These are phyloP conservation scores for Tylopilus sp. DNA, from an alignment of 768 basidiomycete species.

Conservation along the genomic window DNA sequence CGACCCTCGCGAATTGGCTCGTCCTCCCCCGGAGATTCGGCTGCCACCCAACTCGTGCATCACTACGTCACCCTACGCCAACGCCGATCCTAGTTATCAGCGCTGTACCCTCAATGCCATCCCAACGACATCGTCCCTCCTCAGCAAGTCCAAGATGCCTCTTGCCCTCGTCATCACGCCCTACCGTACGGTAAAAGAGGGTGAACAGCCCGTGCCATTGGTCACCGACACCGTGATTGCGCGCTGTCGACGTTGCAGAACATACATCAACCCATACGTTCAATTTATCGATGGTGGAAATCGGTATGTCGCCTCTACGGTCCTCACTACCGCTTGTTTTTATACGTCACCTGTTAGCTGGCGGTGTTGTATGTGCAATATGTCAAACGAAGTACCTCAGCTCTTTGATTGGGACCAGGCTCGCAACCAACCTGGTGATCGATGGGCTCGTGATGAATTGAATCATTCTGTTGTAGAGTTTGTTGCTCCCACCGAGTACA, in stretches of 20 bases:
- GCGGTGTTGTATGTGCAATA: slow-evolving; percentile 99
- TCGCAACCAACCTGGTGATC: slow-evolving; percentile 89
- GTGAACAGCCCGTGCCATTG: slow-evolving; percentile 82
- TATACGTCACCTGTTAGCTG: slow-evolving; percentile 48
- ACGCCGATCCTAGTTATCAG: slow-evolving; percentile 89
- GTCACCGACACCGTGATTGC: slow-evolving; percentile 94
- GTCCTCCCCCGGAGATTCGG: slow-evolving; percentile 84
- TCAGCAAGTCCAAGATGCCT: slow-evolving; percentile 89
- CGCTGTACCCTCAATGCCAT: slow-evolving; percentile 90
- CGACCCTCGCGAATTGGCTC: slow-evolving; percentile 79
- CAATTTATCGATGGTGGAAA: slow-evolving; percentile 98
- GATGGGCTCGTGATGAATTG: slow-evolving; percentile 91
- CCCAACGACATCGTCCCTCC: slow-evolving; percentile 82
- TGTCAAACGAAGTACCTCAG: slow-evolving; percentile 98
- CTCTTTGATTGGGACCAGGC: slow-evolving; percentile 98
- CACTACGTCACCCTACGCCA: slow-evolving; percentile 72
- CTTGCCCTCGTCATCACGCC: slow-evolving; percentile 88
- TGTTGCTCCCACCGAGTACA: slow-evolving; percentile 97
- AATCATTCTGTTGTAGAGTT: slow-evolving; percentile 95
- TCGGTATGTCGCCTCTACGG: slow-evolving; percentile 46
- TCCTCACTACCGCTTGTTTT: background rate
- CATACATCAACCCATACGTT: slow-evolving; percentile 97
- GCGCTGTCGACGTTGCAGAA: slow-evolving; percentile 91
- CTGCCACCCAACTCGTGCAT: slow-evolving; percentile 83
- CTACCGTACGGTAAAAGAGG: slow-evolving; percentile 81